Conservation (phyloP, 805 yeast genomes). For the Candida insectalens region DNA sequence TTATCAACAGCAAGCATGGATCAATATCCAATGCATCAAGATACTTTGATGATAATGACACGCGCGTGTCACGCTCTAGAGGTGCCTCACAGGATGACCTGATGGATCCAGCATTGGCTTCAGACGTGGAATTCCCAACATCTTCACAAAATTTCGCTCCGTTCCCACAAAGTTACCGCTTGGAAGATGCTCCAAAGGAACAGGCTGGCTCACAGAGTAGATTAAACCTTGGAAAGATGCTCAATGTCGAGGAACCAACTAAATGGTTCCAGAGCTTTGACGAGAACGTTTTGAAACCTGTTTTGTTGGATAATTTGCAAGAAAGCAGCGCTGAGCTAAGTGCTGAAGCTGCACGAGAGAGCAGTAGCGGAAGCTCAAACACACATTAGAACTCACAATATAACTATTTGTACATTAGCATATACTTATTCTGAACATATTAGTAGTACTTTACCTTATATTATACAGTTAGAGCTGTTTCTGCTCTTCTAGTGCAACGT, state of each 20-base stretch:
- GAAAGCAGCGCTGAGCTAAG: too few species aligned
- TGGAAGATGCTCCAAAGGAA: not conserved
- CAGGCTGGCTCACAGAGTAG: not conserved
- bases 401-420: not conserved
- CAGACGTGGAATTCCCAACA: slow-evolving; percentile 26
- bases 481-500: slow-evolving; percentile 47
- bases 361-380: too few species aligned
- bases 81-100: slow-evolving; percentile 18
- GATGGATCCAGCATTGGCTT: slow-evolving; percentile 25
- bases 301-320: slow-evolving; percentile 57
- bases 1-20: slow-evolving; percentile 2
- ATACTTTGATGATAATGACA: slow-evolving; percentile 13
- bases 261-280: slow-evolving; percentile 92
- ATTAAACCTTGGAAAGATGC: slow-evolving; percentile 18
- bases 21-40: slow-evolving; percentile 9
- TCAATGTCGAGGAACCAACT: slow-evolving; percentile 55
- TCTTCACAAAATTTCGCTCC: slow-evolving; percentile 15
- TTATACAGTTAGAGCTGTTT: slow-evolving; percentile 14
- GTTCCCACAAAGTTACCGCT: slow-evolving; percentile 9
- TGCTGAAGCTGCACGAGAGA: too few species aligned
- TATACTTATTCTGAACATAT: not conserved
- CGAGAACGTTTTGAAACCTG: slow-evolving; percentile 89
- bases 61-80: slow-evolving; percentile 14
- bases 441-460: slow-evolving; percentile 1
- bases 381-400: too few species aligned